Evolutionary conservation across 352 stramenopile species (phyloP), one percentile per base, ranked within the genome.

Genomic region (Globisporangium yorkense): DNA sequence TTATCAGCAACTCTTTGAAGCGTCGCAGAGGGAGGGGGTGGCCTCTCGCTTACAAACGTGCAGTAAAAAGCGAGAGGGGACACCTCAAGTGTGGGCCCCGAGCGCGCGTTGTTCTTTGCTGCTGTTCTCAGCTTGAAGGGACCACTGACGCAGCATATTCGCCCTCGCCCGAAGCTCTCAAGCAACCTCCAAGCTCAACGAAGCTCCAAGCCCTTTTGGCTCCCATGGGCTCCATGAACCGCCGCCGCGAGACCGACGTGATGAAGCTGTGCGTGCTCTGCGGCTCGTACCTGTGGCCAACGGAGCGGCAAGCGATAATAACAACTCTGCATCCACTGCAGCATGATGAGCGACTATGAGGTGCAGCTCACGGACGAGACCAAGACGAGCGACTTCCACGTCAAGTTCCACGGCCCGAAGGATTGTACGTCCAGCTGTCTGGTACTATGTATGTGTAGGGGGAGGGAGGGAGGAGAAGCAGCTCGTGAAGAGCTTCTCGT

Each of bases 271-370:
- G 58, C 58, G 74, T 74, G 52, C 24, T 49, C 18, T 45, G 31
- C 33, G 7, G 16, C 7, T 0, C 7, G 29, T 21, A 13, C 50
- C 7, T 46, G 18, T 12, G 12, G 24, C 24, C 24, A 27, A 27
- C 24, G 24, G 24, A 27, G 24, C 1, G 24, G 24, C 24, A 27
- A 27, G 24, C 24, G 24, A 27, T 27, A 27, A 27, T 27, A 27
- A 18, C 16, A 50, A 45, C 31, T 48, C 45, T 54, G n/a, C 24
- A 29, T 46, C 24, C 24, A 1, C 18, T n/a, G 43, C 60, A 94
- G 84, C 39, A 96, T 96, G 87, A 96, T 96, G 87, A 94, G 82
- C 68, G 81, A 95, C 76, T 96, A 92, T 52, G 81, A 92, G 37
- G 83, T 95, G 63, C 75, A 89, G 58, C 57, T 95, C 41, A 87